phyloP scores from a whole-genome alignment of 2,329 filamentous ascomycete species.

The Neonectria sp. region DNA sequence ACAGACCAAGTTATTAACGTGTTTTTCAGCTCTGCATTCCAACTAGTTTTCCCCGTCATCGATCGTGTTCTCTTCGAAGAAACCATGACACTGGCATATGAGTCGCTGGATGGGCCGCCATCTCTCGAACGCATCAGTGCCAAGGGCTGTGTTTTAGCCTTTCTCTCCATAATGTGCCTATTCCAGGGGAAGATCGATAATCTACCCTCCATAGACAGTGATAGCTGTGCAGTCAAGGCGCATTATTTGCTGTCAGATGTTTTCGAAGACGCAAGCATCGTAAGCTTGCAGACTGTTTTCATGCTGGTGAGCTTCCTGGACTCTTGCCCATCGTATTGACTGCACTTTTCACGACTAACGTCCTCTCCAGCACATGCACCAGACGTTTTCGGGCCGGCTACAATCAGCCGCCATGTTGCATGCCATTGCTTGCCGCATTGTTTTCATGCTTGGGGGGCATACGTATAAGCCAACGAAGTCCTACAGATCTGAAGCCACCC shows the following conservation, averaged over 20 bases:
- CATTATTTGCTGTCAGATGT: conserved; percentile 59
- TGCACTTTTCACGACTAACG: background rate
- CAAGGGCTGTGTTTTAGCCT: conserved; percentile 65
- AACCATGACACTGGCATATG: conserved; percentile 63
- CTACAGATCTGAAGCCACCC: conserved; percentile 29
- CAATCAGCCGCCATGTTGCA: conserved; percentile 61
- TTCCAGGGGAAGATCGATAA: conserved; percentile 34
- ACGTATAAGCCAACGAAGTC: conserved; percentile 38
- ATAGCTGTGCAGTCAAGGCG: conserved; percentile 58
- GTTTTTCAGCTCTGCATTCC: conserved; percentile 53
- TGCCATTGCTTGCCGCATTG: conserved; percentile 61
- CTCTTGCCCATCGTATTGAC: background rate
- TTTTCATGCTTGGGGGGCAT: conserved; percentile 66
- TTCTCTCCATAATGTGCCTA: conserved; percentile 56
- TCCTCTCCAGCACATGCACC: conserved; percentile 55
- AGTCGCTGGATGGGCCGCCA: conserved; percentile 32
- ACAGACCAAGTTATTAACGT: conserved; percentile 45
- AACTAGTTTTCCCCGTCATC: conserved; percentile 64
- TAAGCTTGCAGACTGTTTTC: conserved; percentile 60
- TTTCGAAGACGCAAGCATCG: conserved; percentile 59
- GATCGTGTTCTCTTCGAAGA: conserved; percentile 62
- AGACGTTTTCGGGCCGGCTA: conserved; percentile 63
- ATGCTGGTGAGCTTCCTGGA: conserved; percentile 60
- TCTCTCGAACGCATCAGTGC: conserved; percentile 52
- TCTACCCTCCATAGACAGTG: conserved; percentile 53